These are phyloP conservation scores for Beta lomatogona DNA, from an alignment of 179 eudicot genomes.

Conservation along the genomic window DNA sequence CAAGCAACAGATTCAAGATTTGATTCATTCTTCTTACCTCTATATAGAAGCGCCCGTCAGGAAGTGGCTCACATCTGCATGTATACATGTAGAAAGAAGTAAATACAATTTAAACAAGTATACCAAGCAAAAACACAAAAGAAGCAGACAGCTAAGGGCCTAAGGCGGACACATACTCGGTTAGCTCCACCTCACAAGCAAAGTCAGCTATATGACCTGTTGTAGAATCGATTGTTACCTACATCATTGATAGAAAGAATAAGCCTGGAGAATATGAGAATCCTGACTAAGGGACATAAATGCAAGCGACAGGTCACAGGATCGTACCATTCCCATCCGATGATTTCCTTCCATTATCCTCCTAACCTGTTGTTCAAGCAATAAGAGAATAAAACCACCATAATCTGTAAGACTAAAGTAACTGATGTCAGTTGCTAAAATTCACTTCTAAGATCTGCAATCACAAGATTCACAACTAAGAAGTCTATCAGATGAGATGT, in stretches of 20 bases:
- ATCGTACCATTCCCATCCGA: conserved; percentile 98
- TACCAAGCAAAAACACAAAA: conserved; percentile 4
- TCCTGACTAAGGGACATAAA: conserved; percentile 27
- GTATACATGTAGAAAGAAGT: conserved; percentile 18
- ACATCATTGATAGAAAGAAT: conserved; percentile 39
- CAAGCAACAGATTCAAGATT: not conserved
- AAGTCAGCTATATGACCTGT: conserved; percentile 87
- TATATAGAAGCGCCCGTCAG: conserved; percentile 96
- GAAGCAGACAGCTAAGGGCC: not conserved
- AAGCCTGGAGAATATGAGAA: conserved; percentile 26
- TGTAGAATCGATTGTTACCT: conserved; percentile 78
- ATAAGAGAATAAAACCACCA: conserved; percentile 41
- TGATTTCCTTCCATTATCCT: conserved; percentile 99
- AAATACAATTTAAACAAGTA: not conserved
- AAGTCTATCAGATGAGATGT: not conserved
- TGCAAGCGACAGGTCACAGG: conserved; percentile 31
- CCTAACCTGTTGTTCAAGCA: conserved; percentile 75
- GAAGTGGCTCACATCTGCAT: conserved; percentile 96
- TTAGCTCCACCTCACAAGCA: conserved; percentile 99
- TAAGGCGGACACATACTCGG: conserved; percentile 64
- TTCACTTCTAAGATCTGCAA: not conserved
- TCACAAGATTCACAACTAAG: conserved; percentile 4
- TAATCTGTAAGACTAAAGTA: conserved; percentile 37
- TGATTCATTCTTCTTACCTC: conserved; percentile 55
- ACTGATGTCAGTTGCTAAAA: conserved; percentile 37